Evolutionary conservation across 2,329 filamentous ascomycete genomes (phyloP).

Genomic region (Helminthosporium solani): DNA sequence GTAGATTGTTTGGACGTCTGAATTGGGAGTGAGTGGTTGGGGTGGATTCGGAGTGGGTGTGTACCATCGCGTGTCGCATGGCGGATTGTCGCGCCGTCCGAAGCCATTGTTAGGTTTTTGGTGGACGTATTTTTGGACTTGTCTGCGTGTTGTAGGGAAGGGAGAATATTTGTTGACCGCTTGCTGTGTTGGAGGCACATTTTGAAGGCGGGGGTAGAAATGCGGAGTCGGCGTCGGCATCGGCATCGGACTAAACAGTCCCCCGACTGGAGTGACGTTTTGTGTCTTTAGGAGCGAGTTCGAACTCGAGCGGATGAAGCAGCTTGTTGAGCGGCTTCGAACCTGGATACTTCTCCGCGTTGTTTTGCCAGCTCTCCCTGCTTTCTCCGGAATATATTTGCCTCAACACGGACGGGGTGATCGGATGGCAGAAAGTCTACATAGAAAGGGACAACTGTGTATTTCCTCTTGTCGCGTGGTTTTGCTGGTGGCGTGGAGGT

Average conservation of each 20-base stretch:
- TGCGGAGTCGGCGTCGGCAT: constrained; percentile 3
- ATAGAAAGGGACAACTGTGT: constrained; percentile 25
- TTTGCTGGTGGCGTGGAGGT: not conserved
- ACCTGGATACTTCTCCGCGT: not conserved
- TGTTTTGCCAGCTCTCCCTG: not conserved
- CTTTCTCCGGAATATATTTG: constrained; percentile 10
- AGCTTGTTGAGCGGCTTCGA: too few relatives aligned
- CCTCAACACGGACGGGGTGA: constrained; percentile 20
- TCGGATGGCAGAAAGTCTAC: constrained; percentile 18
- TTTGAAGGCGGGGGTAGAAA: not conserved
- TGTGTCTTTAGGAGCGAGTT: too few relatives aligned
- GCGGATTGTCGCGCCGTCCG: constrained; percentile 48
- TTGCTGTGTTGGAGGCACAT: not conserved
- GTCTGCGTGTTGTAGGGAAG: too few relatives aligned
- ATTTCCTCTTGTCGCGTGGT: constrained; percentile 15
- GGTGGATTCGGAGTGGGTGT: not conserved
- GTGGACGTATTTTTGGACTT: too few relatives aligned
- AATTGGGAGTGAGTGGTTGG: not conserved
- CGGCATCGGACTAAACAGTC: not conserved
- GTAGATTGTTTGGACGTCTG: constrained; percentile 82
- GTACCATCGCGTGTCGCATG: constrained; percentile 63
- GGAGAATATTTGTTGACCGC: not conserved
- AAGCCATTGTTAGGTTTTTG: constrained; percentile 23
- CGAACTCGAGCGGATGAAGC: too few relatives aligned
- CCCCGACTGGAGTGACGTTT: not conserved